These are phyloP conservation scores for Kazachstania bromeliacearum DNA, from an alignment of 805 yeast genomes.

Conservation along the genomic window DNA sequence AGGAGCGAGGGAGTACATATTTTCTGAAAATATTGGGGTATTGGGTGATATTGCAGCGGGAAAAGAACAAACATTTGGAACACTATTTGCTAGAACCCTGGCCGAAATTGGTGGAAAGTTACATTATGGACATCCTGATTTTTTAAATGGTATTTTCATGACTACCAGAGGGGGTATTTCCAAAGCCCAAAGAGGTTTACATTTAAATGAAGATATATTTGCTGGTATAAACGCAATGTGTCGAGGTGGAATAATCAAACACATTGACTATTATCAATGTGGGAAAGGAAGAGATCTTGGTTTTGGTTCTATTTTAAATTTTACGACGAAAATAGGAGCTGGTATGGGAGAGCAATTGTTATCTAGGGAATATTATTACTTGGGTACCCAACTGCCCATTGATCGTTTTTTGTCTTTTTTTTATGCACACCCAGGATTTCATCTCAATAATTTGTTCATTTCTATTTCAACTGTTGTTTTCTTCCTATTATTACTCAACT, in stretches of 20 bases:
- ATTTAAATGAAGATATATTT: conserved; percentile 87
- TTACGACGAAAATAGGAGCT: conserved; percentile 92
- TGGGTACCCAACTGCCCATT: conserved; percentile 82
- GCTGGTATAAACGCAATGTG: conserved; percentile 89
- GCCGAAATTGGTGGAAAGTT: conserved; percentile 92
- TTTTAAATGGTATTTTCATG: conserved; percentile 83
- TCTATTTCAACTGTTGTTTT: conserved; percentile 80
- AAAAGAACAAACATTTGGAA: conserved; percentile 94
- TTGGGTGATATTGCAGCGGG: conserved; percentile 96
- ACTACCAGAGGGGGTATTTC: conserved; percentile 93
- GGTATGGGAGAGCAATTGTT: conserved; percentile 97
- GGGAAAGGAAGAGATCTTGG: conserved; percentile 96
- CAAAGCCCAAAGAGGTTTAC: conserved; percentile 89
- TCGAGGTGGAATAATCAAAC: conserved; percentile 90
- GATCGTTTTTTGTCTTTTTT: conserved; percentile 87
- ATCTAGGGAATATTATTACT: conserved; percentile 82
- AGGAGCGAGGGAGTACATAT: conserved; percentile 92
- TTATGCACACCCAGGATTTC: conserved; percentile 97
- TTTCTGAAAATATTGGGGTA: conserved; percentile 86
- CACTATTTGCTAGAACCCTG: conserved; percentile 84
- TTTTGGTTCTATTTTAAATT: conserved; percentile 82
- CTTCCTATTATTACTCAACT: conserved; percentile 66
- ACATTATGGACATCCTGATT: conserved; percentile 96
- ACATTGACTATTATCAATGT: conserved; percentile 92
- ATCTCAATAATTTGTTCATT: conserved; percentile 80